phyloP scores from a whole-genome alignment of 441 rosid species.

The Pelargonium cotyledonis region DNA sequence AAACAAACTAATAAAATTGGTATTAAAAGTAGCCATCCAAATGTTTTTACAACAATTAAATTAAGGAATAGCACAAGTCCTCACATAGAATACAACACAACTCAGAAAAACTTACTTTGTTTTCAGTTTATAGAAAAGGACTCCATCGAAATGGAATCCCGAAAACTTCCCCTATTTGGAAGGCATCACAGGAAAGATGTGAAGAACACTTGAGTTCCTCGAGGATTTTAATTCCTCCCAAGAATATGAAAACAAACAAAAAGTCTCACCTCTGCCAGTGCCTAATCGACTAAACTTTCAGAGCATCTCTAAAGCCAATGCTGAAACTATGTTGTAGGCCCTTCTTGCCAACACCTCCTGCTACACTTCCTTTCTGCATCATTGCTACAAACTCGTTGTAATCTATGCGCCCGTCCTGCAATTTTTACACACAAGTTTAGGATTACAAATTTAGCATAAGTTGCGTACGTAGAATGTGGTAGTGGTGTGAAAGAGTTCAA shows the following conservation, averaged over 20 bases:
- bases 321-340: conserved; percentile 63
- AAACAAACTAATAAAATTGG: no score
- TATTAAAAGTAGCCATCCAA: no score
- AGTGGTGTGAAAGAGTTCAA: conserved; percentile 14
- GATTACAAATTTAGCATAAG: not conserved
- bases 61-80: no score
- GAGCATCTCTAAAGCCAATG: conserved; percentile 49
- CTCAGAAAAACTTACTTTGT: no score
- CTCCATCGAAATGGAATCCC: no score
- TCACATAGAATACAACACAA: no score
- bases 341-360: conserved; percentile 39
- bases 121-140: no score
- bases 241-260: not conserved
- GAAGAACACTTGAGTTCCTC: not conserved
- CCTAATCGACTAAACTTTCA: conserved; percentile 36
- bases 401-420: conserved; percentile 88
- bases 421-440: not conserved
- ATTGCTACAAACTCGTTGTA: conserved; percentile 91
- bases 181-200: no score
- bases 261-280: not conserved
- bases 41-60: no score
- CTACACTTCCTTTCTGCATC: conserved; percentile 75
- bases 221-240: not conserved
- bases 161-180: no score
- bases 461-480: not conserved